Evolutionary conservation across 306 rosid genomes (phyloP), one percentile per base, ranked within the genome.

Genomic region (Herpetospermum pedunculosum): DNA sequence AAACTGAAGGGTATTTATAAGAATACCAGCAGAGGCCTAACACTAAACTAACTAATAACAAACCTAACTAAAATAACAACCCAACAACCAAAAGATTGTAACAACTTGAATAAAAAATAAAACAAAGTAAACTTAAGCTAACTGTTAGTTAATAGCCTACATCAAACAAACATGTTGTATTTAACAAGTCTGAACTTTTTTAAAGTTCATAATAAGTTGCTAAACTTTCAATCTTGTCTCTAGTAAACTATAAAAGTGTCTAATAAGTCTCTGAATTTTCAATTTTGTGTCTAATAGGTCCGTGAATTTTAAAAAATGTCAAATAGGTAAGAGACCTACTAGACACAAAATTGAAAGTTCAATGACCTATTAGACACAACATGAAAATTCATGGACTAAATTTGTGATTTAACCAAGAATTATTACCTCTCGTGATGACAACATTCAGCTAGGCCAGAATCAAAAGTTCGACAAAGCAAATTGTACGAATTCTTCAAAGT

Each of bases 381-480:
- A n/a, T 10, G n/a, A n/a, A n/a, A n/a, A n/a, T n/a, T n/a, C 34
- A 30, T 30, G 34, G 4, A 15, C 18, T 6, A 47, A 58, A 58
- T 58, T 14, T 58, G 38, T 6, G 4, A 57, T 58, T 5, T 26
- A 54, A 25, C 62, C 6, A 72, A 30, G 15, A 73, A 49, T 21
- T 35, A 73, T 53, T 87, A 93, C 98, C 98, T 93, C 83, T 90
- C 96, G 34, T 86, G 96, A 81, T 91, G 95, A 80, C 98, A 93
- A 82, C 98, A 91, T 78, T 93, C 96, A 48, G 92, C 97, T 86
- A 86, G 29, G 67, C 96, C 94, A 68, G 86, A 85, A 88, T 93
- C 97, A 89, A 86, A 91, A 84, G 87, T 91, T 85, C 91, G 83
- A 47, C 97, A 88, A 1, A 91, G 88, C 81, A 93, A 80, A 84